These are phyloP conservation scores for Xylaria flabelliformis DNA, from an alignment of 495 filamentous ascomycete species.

Conservation along the genomic window DNA sequence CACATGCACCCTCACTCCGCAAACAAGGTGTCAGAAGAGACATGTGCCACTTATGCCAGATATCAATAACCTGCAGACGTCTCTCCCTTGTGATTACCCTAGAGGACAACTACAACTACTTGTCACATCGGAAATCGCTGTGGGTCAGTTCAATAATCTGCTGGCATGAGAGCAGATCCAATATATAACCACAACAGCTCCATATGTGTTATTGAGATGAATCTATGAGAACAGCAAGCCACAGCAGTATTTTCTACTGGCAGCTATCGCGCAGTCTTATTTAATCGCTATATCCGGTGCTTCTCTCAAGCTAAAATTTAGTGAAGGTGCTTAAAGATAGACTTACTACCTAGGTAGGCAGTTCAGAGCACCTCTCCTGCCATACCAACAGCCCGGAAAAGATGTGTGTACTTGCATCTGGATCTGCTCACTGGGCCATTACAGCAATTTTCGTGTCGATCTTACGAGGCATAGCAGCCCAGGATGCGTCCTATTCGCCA, in stretches of 20 bases:
- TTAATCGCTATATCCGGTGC: slow-evolving; percentile 5
- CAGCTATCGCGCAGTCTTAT: background rate
- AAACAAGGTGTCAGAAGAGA: background rate
- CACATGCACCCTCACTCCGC: slow-evolving; percentile 46
- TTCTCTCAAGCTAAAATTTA: background rate
- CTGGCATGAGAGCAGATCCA: background rate
- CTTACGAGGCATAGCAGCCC: background rate
- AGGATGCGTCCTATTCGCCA: slow-evolving; percentile 34
- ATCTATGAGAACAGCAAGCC: background rate
- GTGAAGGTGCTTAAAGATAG: background rate
- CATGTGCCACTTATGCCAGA: background rate
- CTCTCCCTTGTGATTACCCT: background rate
- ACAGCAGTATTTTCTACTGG: background rate
- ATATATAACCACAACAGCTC: background rate
- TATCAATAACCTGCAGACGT: background rate
- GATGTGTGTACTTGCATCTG: background rate
- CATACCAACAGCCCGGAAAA: background rate
- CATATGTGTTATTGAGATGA: background rate
- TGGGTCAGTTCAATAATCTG: background rate
- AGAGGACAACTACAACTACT: background rate
- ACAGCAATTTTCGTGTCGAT: background rate
- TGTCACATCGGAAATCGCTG: background rate
- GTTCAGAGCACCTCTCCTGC: background rate
- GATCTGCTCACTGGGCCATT: background rate
- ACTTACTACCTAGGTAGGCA: background rate